Evolutionary conservation across 2,329 filamentous ascomycete genomes (phyloP), one percentile per base, ranked within the genome.

Genomic region (Penicillium sp.): DNA sequence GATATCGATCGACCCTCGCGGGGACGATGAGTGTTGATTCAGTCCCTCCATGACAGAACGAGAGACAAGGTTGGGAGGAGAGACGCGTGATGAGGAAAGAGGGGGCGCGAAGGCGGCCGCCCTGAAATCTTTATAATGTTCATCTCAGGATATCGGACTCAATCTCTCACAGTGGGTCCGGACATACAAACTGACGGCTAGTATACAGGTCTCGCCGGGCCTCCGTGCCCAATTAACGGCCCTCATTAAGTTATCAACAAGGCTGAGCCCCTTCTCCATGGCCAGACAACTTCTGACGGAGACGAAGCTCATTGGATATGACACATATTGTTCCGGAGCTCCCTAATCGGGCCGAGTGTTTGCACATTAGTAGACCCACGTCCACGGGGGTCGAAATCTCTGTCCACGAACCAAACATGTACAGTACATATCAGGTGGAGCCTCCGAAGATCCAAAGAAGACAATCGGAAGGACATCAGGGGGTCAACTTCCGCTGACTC

Each of bases 401-500:
- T 58, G 55, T 30, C 37, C 22, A 35, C 53, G 49, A 62, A 60
- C 57, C 54, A 44, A 30, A 62, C 9, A 51, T 26, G 26, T 26
- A 26, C 26, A 26, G n/a, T 28, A 6, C 35, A 24, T 13, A 53
- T 28, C 45, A 15, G 10, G 53, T 59, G 40, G 51, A 59, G 44
- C 37, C 28, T 47, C 38, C 30, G 51, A 53, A 28, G 60, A 62
- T 50, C 60, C 13, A 58, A 47, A 24, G 35, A 58, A 40, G n/a
- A 19, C 13, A 44, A 12, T 7, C 15, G 35, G 28, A 28, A n/a
- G 10, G 35, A 9, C 6, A 1, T 4, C 15, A 4, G 38, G 22
- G 2, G 26, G n/a, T 22, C 44, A 55, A 26, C 26, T 59, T 62
- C 60, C 60, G 60, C 60, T 62, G 56, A 62, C 56, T 56, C 45